Base-by-base conservation (phyloP, 768 basidiomycete species). In the Neoboletus subvelutipes region DNA sequence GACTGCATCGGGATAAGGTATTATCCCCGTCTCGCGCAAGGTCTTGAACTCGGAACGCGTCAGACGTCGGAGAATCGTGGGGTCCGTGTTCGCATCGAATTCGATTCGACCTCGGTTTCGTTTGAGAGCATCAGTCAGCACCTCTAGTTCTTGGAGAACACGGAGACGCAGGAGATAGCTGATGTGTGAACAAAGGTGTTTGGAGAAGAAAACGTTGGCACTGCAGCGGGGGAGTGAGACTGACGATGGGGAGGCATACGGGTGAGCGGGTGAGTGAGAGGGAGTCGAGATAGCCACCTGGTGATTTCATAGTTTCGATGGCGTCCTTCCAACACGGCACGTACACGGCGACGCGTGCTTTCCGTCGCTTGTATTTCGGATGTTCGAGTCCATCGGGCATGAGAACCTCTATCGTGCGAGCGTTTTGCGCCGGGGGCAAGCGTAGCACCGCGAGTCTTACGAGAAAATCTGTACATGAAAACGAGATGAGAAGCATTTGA, bases 141-240 rank as follows among this genome's bases (percentile, higher is more conserved):
- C 68, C 39, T 85, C 78, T 7, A 93, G 71, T 64, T 93, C 92
- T 67, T 92, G 90, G 2, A 93, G 73, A 13, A 91, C 80, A 18
- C 91, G 83, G 15, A 88, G 69, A 45, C 90, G 88, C 11, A 93
- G 75, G 24, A 86, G 76, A 64, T 91, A 85, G 2, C 75, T 75
- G 36, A 90, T 78, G 43, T 92, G 85, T 26, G 78, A 73, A 10
- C 72, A 68, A 18, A 89, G 70, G 34, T 78, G 73, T 15, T 80
- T 68, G 57, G 80, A 80, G 4, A 79, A 52, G 1, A 59, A 28
- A 11, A 76, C 31, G 28, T 74, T 71, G 39, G 64, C 62, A 1
- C 71, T 62, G 17, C 73, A 34, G 37, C 73, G 71, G 2, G 63
- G 67, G 58, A 62, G 45, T 8, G 61, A 62, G 31, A 58, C 65